Conservation (phyloP, 148 eudicot genomes). For the Heliamphora exappendiculata region DNA sequence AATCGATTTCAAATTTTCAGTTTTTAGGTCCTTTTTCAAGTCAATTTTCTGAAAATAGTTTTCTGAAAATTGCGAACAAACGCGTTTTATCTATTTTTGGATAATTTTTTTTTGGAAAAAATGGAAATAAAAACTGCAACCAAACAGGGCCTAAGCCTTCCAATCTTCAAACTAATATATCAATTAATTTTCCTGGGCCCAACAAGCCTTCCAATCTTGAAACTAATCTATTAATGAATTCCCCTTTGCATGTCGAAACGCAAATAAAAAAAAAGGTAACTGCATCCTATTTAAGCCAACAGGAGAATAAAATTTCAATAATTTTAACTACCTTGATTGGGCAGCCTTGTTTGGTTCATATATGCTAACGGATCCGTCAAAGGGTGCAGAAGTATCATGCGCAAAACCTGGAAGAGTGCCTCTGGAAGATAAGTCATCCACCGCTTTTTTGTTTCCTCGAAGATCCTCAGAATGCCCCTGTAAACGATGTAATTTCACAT, state of each 20-base stretch:
- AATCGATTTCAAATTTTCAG: no score
- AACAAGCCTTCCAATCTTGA: not conserved
- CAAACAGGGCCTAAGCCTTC: no score
- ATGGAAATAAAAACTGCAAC: no score
- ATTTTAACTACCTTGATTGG: constrained; percentile 42
- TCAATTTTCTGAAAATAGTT: no score
- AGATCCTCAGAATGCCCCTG: constrained; percentile 36
- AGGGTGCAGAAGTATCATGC: constrained; percentile 29
- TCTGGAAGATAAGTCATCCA: constrained; percentile 30
- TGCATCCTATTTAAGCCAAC: not conserved
- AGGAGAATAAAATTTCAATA: not conserved
- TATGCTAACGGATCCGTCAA: constrained; percentile 30
- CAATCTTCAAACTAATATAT: no score
- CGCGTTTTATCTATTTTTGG: no score
- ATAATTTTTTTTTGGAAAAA: no score
- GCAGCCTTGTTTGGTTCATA: constrained; percentile 30
- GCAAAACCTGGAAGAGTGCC: constrained; percentile 33
- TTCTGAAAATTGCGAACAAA: no score
- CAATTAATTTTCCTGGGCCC: no score
- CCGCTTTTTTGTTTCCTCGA: constrained; percentile 34
- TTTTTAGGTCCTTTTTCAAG: no score
- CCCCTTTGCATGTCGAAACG: not conserved
- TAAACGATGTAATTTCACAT: constrained; percentile 16
- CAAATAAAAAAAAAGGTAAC: not conserved
- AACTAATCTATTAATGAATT: not conserved